These are phyloP conservation scores for Sclerospora graminicola DNA, from an alignment of 352 stramenopile species.

Conservation along the genomic window DNA sequence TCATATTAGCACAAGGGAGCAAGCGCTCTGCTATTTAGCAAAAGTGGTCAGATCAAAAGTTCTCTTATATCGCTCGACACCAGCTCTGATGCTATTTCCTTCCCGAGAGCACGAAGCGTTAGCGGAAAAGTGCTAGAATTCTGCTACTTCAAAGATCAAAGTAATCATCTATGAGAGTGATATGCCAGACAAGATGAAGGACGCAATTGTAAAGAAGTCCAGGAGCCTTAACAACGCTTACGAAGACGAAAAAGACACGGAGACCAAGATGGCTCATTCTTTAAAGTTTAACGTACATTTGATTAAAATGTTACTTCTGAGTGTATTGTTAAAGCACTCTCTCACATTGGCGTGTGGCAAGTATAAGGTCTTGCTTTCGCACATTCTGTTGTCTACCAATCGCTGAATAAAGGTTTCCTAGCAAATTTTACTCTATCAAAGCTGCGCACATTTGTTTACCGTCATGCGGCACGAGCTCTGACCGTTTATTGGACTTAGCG, in stretches of 20 bases:
- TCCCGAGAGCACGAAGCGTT: constrained; percentile 21
- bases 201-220: constrained; percentile 23
- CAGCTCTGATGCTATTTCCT: constrained; percentile 18
- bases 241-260: no score
- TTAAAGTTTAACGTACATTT: no score
- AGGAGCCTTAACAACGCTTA: no score
- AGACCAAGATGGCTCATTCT: no score
- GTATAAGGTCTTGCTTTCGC: no score
- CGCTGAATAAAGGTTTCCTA: constrained; percentile 26
- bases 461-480: constrained; percentile 30
- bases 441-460: no score
- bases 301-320: no score
- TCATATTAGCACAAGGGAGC: no score
- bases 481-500: constrained; percentile 47
- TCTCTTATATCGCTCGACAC: constrained; percentile 62
- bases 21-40: constrained; percentile 51
- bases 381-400: constrained; percentile 55
- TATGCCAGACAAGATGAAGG: constrained; percentile 43
- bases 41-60: constrained; percentile 56
- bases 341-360: constrained; percentile 49
- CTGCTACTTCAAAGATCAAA: no score
- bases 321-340: constrained; percentile 42
- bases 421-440: constrained; percentile 44
- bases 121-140: neutral
- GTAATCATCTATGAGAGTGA: constrained; percentile 38